Percentiles rank a stretch among this genome's conserved stretches.
Evolutionary conservation across 768 basidiomycete species (phyloP).

Genomic region (Lentinus tigrinus): DNA sequence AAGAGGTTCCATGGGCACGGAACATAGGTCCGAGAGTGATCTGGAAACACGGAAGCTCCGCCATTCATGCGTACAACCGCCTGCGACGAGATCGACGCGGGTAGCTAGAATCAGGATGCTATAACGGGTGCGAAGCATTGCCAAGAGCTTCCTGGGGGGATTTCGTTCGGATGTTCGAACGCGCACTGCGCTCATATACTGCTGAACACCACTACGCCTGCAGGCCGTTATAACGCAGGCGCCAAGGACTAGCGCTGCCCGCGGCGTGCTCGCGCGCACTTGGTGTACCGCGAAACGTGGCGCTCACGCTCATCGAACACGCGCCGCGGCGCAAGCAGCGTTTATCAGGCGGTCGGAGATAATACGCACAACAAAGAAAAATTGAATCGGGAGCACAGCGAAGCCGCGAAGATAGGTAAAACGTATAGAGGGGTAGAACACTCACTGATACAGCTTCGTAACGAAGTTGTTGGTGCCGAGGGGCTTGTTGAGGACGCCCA

Average conservation of each 20-base stretch:
- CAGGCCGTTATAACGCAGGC: too few species aligned
- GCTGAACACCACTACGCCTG: not conserved
- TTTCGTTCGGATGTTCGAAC: not conserved
- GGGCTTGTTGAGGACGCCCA: constrained; percentile 65
- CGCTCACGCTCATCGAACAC: not conserved
- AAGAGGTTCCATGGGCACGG: not conserved
- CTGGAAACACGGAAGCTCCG: not conserved
- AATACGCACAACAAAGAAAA: not conserved
- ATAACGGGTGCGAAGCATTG: not conserved
- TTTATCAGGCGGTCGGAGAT: not conserved
- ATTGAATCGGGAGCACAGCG: not conserved
- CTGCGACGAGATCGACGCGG: not conserved
- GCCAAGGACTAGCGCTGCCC: too few species aligned
- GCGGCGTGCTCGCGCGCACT: too few species aligned
- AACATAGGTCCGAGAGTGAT: not conserved
- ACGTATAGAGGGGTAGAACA: constrained; percentile 11
- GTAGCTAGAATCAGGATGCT: not conserved
- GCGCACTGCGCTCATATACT: not conserved
- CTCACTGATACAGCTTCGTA: constrained; percentile 83
- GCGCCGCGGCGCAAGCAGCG: not conserved
- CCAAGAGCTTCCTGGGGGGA: not conserved
- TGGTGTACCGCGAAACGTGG: not conserved
- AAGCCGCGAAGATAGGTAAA: not conserved
- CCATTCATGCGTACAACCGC: not conserved
- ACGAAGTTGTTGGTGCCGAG: constrained; percentile 79